Base-by-base conservation (phyloP, 805 yeast genomes). In the Kodamaea hsintzibuensis region DNA sequence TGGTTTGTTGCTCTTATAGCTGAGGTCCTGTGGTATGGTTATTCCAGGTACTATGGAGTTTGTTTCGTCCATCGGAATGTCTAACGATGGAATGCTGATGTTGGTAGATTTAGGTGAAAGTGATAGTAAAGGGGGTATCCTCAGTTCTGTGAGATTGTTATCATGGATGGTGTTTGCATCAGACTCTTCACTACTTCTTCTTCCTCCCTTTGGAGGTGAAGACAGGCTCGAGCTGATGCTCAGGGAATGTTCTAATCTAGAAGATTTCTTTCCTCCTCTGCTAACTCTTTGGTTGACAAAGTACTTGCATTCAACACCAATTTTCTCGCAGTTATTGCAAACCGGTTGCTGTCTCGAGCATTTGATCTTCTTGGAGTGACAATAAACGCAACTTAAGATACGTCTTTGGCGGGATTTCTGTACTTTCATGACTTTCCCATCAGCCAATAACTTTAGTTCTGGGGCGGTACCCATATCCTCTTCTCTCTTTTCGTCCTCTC, bases 391-490 rank as follows among this genome's bases (percentile, higher is more conserved):
- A 51, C 82, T 76, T 44, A 80, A 70, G 44, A 84, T 82, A 60
- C 78, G 78, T 51, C 89, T 64, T 64, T 84, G 89, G 56, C 89
- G 77, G 2, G 84, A 72, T 55, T 80, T 82, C 60, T 84, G 89
- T 14, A 82, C 80, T 64, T 84, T 84, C 72, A 81, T 80, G 6
- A 83, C 79, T 57, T 79, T 80, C 8, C 81, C 85, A 59, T 80
- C 73, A 3, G 80, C 80, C 56, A 80, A 62, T 7, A 76, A 62
- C 39, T 65, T 66, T 47, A 67, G 38, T 17, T 40, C 52, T 12
- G 35, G 18, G 5, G 50, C 35, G 10, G 35, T 9, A 14, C 50
- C 27, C 14, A 35, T n/a, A 44, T 16, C 44, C 44, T 40, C 44
- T 13, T 40, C 19, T 7, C 18, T 18, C 37, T 22, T 43, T 25